phyloP scores from a whole-genome alignment of 1,139 yeast genomes.

The Citeromyces hawaiiensis region DNA sequence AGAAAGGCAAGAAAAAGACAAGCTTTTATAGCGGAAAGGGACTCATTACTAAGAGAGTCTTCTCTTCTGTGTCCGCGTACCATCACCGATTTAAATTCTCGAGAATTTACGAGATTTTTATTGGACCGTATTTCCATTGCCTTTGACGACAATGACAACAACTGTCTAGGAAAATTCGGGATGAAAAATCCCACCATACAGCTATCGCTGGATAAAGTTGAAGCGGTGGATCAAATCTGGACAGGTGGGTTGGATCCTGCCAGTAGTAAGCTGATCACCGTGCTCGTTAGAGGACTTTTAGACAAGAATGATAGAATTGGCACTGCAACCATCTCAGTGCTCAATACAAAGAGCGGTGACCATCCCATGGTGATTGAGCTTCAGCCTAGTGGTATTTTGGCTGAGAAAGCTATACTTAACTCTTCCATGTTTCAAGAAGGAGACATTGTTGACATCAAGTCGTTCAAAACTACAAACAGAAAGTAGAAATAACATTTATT shows the following conservation, averaged over 20 bases:
- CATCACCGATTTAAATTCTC: background rate
- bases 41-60: background rate
- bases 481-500: background rate
- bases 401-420: constrained; percentile 13
- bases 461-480: constrained; percentile 10
- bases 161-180: constrained; percentile 14
- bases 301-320: constrained; percentile 10
- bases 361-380: constrained; percentile 17
- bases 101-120: constrained; percentile 14
- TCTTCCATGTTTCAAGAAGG: constrained; percentile 10
- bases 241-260: constrained; percentile 11
- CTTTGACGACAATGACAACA: constrained; percentile 18
- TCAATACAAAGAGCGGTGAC: constrained; percentile 13
- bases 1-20: constrained; percentile 9
- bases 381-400: constrained; percentile 13
- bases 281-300: background rate
- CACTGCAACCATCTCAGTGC: constrained; percentile 11
- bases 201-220: constrained; percentile 8
- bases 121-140: constrained; percentile 19
- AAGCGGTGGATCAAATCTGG: constrained; percentile 12
- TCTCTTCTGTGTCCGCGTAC: background rate
- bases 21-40: constrained; percentile 7
- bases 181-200: constrained; percentile 3
- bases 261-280: constrained; percentile 4
- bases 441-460: constrained; percentile 17